A percentile compares a stretch with the other conserved stretches of the same genome.
phyloP scores from a whole-genome alignment of 179 eudicot species.

The Actinidia polygama region DNA sequence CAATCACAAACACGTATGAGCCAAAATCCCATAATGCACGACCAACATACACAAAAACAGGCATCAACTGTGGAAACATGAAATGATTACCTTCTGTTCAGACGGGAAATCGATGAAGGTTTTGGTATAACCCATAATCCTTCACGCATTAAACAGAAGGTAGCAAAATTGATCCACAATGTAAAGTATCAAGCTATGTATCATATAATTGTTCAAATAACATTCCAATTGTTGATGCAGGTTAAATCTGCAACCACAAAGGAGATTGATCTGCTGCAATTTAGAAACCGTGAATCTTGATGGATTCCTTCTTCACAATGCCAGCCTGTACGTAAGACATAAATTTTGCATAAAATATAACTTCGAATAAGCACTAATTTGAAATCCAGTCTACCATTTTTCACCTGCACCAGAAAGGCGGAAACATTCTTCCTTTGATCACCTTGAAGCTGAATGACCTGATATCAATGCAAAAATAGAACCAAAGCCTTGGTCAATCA shows the following conservation, averaged over 20 bases:
- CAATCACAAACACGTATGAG: too few relatives aligned
- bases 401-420: slow-evolving; percentile 39
- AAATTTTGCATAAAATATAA: not conserved
- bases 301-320: slow-evolving; percentile 44
- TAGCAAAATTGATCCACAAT: not conserved
- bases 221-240: not conserved
- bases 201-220: not conserved
- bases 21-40: too few relatives aligned
- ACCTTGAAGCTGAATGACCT: slow-evolving; percentile 45
- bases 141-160: not conserved
- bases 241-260: not conserved
- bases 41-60: too few relatives aligned
- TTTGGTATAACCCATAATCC: not conserved
- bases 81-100: not conserved
- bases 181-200: not conserved
- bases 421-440: slow-evolving; percentile 46
- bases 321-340: slow-evolving; percentile 28
- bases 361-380: not conserved
- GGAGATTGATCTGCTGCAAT: slow-evolving; percentile 5
- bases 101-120: not conserved
- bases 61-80: too few relatives aligned
- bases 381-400: not conserved
- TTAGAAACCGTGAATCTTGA: slow-evolving; percentile 47
- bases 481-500: not conserved
- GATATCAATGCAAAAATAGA: not conserved